Evolutionary conservation across 2,329 filamentous ascomycete species (phyloP).

Genomic region (Sporothrix pseudoabietina): DNA sequence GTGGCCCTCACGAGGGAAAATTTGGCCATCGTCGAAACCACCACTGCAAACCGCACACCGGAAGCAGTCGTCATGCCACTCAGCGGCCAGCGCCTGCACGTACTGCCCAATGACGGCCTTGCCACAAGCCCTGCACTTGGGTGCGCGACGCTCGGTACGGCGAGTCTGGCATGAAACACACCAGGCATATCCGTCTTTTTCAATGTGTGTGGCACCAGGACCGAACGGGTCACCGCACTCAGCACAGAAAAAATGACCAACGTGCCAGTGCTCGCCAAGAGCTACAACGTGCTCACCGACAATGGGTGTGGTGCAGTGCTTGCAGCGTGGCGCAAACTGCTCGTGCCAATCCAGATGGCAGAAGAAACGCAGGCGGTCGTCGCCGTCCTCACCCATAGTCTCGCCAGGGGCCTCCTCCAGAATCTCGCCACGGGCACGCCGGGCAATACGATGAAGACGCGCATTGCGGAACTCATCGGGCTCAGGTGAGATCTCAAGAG

Average conservation of each 20-base stretch:
- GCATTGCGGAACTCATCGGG: constrained; percentile 71
- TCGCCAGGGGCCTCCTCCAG: constrained; percentile 64
- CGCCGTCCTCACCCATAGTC: constrained; percentile 70
- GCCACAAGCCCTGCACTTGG: constrained; percentile 84
- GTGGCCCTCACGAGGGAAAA: constrained; percentile 60
- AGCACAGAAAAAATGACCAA: constrained; percentile 97
- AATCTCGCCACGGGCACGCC: constrained; percentile 60
- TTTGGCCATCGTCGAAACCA: constrained; percentile 65
- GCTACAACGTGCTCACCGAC: constrained; percentile 93
- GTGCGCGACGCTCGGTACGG: constrained; percentile 81
- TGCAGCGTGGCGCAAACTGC: constrained; percentile 86
- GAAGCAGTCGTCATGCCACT: constrained; percentile 95
- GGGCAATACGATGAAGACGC: constrained; percentile 71
- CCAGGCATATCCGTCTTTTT: constrained; percentile 98
- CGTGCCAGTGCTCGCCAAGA: constrained; percentile 93
- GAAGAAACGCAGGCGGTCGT: constrained; percentile 79
- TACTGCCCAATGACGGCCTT: constrained; percentile 87
- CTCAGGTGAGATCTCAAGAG: constrained; percentile 94
- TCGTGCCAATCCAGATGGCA: constrained; percentile 99
- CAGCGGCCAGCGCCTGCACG: constrained; percentile 81
- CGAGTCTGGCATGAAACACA: constrained; percentile 91
- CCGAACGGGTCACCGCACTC: constrained; percentile 97
- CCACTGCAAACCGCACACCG: constrained; percentile 67
- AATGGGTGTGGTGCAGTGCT: constrained; percentile 94
- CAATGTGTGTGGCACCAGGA: constrained; percentile 70